Evolutionary conservation across 345 rosid genomes (phyloP).

Genomic region (Gossypium ekmanianum): DNA sequence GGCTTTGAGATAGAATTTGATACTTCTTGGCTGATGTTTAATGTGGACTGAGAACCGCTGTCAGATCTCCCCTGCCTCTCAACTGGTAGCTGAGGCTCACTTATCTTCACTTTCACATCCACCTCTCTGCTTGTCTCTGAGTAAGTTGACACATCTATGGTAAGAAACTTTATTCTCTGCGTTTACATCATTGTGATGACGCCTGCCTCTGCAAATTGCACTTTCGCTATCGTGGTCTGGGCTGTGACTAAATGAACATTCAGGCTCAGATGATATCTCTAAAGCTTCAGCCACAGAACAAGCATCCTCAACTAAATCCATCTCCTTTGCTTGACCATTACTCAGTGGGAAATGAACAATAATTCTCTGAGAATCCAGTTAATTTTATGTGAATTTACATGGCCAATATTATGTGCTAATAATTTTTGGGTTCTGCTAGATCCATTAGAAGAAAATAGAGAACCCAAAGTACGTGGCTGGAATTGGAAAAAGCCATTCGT

Average conservation of each 20-base stretch:
- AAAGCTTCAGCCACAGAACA: constrained; percentile 44
- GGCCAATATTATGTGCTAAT: constrained; percentile 30
- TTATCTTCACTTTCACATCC: constrained; percentile 24
- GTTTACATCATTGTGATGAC: constrained; percentile 16
- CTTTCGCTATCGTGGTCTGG: constrained; percentile 29
- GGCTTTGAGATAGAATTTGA: constrained; percentile 41
- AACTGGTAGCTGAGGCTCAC: constrained; percentile 32
- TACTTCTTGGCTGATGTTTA: constrained; percentile 25
- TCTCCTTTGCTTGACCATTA: constrained; percentile 39
- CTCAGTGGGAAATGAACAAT: constrained; percentile 38
- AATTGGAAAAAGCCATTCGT: constrained; percentile 74
- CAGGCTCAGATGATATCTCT: constrained; percentile 46
- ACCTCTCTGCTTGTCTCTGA: constrained; percentile 36
- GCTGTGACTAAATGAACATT: constrained; percentile 39
- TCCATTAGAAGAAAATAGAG: constrained; percentile 56
- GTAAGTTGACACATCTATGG: constrained; percentile 22
- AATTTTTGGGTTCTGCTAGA: constrained; percentile 41
- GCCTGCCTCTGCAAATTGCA: constrained; percentile 20
- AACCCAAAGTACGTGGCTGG: constrained; percentile 59
- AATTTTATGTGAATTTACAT: constrained; percentile 33
- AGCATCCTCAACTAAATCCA: constrained; percentile 44
- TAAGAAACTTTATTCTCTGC: constrained; percentile 13
- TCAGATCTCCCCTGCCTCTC: constrained; percentile 35
- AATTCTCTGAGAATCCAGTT: constrained; percentile 34
- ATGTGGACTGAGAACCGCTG: constrained; percentile 22